Percentiles rank a stretch among this genome's conserved stretches.
Evolutionary conservation across 768 basidiomycete species (phyloP).

Genomic region (Leucosporidium scottii): DNA sequence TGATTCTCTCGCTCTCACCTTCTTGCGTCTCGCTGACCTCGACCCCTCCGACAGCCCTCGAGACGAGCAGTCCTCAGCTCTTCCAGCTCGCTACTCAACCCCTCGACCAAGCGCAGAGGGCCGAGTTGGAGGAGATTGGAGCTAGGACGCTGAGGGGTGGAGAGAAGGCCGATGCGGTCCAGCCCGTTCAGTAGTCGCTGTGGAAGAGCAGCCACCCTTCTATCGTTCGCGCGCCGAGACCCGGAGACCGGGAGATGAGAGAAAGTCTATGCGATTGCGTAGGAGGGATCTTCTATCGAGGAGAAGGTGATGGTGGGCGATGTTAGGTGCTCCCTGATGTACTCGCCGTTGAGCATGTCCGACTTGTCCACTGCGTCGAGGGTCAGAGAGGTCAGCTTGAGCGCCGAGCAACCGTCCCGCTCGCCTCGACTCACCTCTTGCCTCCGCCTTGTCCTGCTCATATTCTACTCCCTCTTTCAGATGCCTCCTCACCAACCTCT

Average conservation of each 20-base stretch:
- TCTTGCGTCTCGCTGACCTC: neutral
- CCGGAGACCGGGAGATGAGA: no score
- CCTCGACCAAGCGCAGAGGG: neutral
- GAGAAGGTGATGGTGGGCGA: conserved; percentile 19
- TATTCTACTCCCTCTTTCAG: conserved; percentile 38
- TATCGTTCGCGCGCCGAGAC: no score
- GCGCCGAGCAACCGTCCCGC: neutral
- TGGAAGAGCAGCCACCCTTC: no score
- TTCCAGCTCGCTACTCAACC: conserved; percentile 1
- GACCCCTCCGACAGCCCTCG: neutral
- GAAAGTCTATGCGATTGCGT: no score
- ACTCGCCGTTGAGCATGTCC: conserved; percentile 37
- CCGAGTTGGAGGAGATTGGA: neutral
- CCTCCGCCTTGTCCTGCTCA: conserved; percentile 21
- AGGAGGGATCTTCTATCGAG: conserved; percentile 16
- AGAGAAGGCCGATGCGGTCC: neutral
- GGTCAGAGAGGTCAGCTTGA: neutral
- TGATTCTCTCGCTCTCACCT: neutral
- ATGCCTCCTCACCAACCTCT: conserved; percentile 38
- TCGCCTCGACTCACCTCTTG: conserved; percentile 19
- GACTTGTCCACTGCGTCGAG: conserved; percentile 29
- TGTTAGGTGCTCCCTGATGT: conserved; percentile 24
- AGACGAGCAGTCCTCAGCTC: neutral
- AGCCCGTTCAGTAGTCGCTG: no score
- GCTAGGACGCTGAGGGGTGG: neutral